Base-by-base conservation (phyloP, 2,329 filamentous ascomycete species). In the Parastagonospora avenae region DNA sequence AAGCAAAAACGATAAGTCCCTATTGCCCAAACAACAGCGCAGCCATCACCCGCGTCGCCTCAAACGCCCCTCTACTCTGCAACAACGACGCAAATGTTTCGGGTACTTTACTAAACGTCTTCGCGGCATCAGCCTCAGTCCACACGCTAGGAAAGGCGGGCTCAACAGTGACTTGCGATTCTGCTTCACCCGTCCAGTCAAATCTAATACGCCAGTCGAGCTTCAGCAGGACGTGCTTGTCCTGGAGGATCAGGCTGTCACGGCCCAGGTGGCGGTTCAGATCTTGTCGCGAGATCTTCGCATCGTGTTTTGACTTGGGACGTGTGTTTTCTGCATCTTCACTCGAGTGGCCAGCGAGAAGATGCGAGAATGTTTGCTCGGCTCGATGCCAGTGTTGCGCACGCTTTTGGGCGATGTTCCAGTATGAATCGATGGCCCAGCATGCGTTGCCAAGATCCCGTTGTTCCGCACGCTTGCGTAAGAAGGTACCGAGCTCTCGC, bases 121-220 rank as follows among this genome's bases (percentile, higher is more conserved):
- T 78, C 16, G 80, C 76, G 8, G 79, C 74, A 58, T 90, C 87
- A 37, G 75, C 77, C 49, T 83, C 77, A 52, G 82, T 81, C 87
- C 87, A 90, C 87, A 90, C 66, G 82, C 83, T 7, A 76, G 87
- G 87, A 35, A 85, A 74, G 4, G 82, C 81, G 2, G 85, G 74
- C 54, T 83, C 67, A 9, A 86, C 76, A 4, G 74, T 74, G 12
- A 90, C 71, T 38, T 76, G 76, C 58, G 82, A 89, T 62, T 82
- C 80, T 4, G 85, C 87, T 64, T 90, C 88, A 5, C 88, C 88
- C 0, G 86, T 87, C 87, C 87, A 90, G 68, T 90, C 87, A 62
- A 90, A 89, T 2, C 73, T 72, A 37, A 89, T 85, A 40, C 72
- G 76, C 88, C 88, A 91, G 49, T 80, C 76, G 1, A 90, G 73